Conservation (phyloP, 257 asterid species). For the Salvia miltiorrhiza region DNA sequence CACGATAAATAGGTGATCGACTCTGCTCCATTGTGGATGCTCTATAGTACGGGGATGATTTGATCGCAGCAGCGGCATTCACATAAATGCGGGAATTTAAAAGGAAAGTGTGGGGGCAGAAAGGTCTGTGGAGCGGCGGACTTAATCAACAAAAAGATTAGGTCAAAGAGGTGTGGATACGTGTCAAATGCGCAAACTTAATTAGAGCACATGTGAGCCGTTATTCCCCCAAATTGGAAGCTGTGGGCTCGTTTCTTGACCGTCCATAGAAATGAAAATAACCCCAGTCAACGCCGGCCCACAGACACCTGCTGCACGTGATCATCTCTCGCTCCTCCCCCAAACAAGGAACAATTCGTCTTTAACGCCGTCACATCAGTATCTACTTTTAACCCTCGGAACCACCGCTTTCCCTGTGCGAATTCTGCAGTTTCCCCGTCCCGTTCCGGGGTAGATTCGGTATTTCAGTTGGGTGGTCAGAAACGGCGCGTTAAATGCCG, state of each 20-base stretch:
- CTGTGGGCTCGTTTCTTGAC: slow-evolving; percentile 20
- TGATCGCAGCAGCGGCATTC: no score
- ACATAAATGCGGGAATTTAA: background rate
- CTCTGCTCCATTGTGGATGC: no score
- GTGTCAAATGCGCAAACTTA: slow-evolving; percentile 5
- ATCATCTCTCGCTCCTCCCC: background rate
- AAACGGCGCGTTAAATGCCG: slow-evolving; percentile 29
- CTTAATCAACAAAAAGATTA: slow-evolving; percentile 9
- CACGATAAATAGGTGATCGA: no score
- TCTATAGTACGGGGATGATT: no score
- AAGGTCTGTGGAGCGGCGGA: slow-evolving; percentile 6
- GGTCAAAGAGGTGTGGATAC: slow-evolving; percentile 13
- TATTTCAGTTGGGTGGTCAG: background rate
- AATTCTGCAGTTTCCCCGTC: background rate
- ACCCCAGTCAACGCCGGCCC: slow-evolving; percentile 14
- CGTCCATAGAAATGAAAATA: background rate
- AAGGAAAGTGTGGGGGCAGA: background rate
- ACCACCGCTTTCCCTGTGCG: background rate
- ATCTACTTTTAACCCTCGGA: background rate
- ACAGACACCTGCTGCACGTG: background rate
- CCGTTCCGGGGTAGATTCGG: slow-evolving; percentile 10
- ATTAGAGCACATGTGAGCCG: background rate
- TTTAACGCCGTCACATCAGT: slow-evolving; percentile 9
- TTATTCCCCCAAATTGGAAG: background rate
- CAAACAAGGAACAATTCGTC: background rate